These are phyloP conservation scores for Phoma sp. DNA, from an alignment of 2,329 filamentous ascomycete species.

Conservation along the genomic window DNA sequence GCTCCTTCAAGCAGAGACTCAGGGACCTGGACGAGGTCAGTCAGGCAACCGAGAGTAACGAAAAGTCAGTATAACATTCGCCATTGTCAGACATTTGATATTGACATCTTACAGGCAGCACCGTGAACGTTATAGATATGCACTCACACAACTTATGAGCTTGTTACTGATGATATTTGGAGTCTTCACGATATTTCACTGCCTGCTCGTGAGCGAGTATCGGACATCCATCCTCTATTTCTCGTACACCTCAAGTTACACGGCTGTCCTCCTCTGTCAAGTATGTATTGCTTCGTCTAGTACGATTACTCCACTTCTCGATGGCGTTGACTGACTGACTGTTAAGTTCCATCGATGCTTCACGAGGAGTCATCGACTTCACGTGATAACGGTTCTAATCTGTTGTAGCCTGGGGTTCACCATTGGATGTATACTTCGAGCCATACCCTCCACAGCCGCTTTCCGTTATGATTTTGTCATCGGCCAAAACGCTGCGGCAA, in stretches of 20 bases:
- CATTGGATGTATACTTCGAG: neutral
- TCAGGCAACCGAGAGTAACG: neutral
- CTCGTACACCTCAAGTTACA: neutral
- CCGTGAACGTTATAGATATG: too few relatives aligned
- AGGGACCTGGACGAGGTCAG: neutral
- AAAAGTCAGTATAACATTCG: neutral
- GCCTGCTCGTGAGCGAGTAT: neutral
- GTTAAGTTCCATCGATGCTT: neutral
- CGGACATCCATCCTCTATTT: neutral
- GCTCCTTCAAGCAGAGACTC: neutral
- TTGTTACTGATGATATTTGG: too few relatives aligned
- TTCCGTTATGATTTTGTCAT: neutral
- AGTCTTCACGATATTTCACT: too few relatives aligned
- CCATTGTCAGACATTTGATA: neutral
- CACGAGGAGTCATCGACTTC: too few relatives aligned
- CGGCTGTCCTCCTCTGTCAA: neutral
- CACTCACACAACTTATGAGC: too few relatives aligned
- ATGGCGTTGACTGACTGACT: neutral
- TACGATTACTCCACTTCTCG: neutral
- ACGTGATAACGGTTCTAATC: too few relatives aligned
- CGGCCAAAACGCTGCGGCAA: neutral
- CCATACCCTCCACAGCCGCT: neutral
- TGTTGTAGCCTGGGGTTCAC: too few relatives aligned
- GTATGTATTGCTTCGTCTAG: too few relatives aligned
- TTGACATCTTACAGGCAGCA: neutral